Conservation (phyloP, 108 stramenopile genomes). For the Nitzschia inconspicua region DNA sequence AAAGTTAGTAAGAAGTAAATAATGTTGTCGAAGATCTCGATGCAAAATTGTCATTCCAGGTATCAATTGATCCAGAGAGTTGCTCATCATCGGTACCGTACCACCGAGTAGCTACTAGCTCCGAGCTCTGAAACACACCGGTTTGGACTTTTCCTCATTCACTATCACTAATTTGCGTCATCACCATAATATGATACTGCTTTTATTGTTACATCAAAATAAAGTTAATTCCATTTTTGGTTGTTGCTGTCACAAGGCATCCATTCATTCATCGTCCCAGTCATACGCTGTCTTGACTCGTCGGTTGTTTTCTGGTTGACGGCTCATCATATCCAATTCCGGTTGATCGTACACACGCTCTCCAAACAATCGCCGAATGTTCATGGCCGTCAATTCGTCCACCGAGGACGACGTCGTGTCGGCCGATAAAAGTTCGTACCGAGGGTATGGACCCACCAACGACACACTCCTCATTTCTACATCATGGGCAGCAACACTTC, state of each 20-base stretch:
- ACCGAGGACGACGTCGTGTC: conserved; percentile 51
- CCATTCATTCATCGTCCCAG: conserved; percentile 25
- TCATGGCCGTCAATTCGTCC: conserved; percentile 44
- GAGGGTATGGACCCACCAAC: conserved; percentile 56
- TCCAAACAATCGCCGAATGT: conserved; percentile 54
- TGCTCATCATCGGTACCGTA: too few species aligned
- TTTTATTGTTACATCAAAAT: too few species aligned
- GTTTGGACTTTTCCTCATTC: too few species aligned
- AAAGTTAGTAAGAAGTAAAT: too few species aligned
- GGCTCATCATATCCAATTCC: conserved; percentile 17
- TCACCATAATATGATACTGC: too few species aligned
- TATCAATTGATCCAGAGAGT: too few species aligned
- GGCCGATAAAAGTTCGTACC: conserved; percentile 68
- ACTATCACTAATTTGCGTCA: too few species aligned
- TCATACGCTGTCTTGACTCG: conserved; percentile 16
- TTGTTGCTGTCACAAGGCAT: neutral
- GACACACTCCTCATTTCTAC: conserved; percentile 70
- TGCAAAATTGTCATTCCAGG: too few species aligned
- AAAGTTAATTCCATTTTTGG: neutral
- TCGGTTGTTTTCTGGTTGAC: conserved; percentile 7
- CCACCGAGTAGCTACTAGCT: too few species aligned
- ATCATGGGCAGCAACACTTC: conserved; percentile 57
- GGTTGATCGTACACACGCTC: conserved; percentile 49
- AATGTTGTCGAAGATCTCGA: too few species aligned
- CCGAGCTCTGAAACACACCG: too few species aligned